These are phyloP conservation scores for Moricandia arvensis DNA, from an alignment of 345 rosid species.

Conservation along the genomic window DNA sequence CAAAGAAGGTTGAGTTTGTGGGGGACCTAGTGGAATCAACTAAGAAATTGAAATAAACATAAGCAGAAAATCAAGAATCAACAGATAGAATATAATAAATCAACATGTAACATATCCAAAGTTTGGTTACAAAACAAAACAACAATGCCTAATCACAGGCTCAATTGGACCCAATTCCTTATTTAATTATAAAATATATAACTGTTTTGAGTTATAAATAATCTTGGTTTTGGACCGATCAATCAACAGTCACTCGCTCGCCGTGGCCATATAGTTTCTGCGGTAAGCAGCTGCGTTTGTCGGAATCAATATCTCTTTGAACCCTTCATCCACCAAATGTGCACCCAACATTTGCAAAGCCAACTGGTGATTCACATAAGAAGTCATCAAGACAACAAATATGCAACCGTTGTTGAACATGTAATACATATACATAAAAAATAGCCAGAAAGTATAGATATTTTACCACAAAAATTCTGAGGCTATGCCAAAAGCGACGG, in stretches of 20 bases:
- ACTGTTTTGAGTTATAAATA: neutral
- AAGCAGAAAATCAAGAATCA: neutral
- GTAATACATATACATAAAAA: neutral
- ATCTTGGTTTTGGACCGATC: neutral
- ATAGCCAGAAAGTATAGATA: neutral
- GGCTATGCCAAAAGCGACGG: conserved; percentile 38
- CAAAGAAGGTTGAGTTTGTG: neutral
- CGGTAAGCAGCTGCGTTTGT: conserved; percentile 28
- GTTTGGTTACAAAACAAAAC: neutral
- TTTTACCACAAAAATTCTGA: conserved; percentile 29
- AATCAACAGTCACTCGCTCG: neutral
- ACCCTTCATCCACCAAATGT: conserved; percentile 47
- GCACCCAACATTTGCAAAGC: conserved; percentile 45
- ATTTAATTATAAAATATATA: neutral
- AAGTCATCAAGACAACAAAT: neutral
- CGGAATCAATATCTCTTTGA: conserved; percentile 47
- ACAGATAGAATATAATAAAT: neutral
- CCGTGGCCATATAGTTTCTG: conserved; percentile 12
- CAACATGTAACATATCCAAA: neutral
- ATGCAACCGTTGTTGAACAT: neutral
- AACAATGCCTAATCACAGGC: neutral
- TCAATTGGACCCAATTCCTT: neutral
- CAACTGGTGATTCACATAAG: conserved; percentile 27
- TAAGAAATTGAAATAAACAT: neutral
- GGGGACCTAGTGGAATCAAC: neutral